Evolutionary conservation across 1,284 basidiomycete species (phyloP).

Genomic region (Sparassis latifolia): DNA sequence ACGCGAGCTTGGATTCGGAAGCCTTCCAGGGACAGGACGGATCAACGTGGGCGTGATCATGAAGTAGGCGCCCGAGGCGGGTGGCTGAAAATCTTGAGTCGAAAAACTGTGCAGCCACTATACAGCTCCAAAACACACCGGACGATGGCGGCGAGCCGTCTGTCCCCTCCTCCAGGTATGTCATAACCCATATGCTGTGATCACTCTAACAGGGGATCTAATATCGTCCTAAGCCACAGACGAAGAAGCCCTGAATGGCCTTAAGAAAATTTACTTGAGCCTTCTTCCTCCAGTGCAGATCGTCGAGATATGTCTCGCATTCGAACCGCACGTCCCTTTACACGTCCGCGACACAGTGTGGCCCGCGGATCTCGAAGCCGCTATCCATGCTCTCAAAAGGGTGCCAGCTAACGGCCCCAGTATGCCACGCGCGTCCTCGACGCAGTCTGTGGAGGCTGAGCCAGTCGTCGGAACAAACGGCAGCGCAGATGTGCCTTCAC

Average conservation of each 20-base stretch:
- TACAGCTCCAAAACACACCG: conserved; percentile 22
- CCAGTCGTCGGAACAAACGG: too few species aligned
- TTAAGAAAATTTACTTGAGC: conserved; percentile 59
- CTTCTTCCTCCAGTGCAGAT: conserved; percentile 60
- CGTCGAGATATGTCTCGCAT: conserved; percentile 67
- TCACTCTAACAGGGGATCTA: not conserved
- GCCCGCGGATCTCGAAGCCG: conserved; percentile 60
- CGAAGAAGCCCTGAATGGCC: not conserved
- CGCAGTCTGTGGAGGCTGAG: not conserved
- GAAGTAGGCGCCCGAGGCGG: not conserved
- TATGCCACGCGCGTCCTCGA: not conserved
- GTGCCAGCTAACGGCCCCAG: conserved; percentile 12
- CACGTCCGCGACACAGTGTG: conserved; percentile 56
- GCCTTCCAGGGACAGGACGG: too few species aligned
- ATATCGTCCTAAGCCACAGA: not conserved
- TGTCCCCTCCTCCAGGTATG: not conserved
- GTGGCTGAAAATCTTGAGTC: conserved; percentile 30
- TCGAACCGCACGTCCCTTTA: conserved; percentile 60
- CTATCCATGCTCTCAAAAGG: conserved; percentile 48
- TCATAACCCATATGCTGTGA: conserved; percentile 3
- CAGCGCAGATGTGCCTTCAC: conserved; percentile 9
- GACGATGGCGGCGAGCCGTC: not conserved
- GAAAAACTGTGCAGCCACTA: conserved; percentile 29
- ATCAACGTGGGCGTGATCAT: too few species aligned
- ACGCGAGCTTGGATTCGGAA: too few species aligned